These are phyloP conservation scores for Fusarium sp. DNA, from an alignment of 2,329 filamentous ascomycete genomes.

Conservation along the genomic window DNA sequence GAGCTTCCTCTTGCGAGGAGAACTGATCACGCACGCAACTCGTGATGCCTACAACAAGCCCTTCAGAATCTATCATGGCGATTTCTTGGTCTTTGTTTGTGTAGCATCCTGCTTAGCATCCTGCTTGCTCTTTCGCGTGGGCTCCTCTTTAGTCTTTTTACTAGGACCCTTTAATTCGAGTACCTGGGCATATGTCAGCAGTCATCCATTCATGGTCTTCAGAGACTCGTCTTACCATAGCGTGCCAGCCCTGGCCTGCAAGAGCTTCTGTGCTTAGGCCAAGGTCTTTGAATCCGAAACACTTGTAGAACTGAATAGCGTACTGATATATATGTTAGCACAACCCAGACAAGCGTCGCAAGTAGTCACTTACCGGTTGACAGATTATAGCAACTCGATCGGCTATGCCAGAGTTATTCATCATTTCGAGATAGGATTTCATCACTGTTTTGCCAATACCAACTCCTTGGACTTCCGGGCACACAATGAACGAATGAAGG, in stretches of 20 bases:
- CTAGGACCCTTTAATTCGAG: slow-evolving; percentile 45
- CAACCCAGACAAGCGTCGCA: not conserved
- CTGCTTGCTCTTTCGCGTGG: slow-evolving; percentile 35
- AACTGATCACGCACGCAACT: slow-evolving; percentile 3
- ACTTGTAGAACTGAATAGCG: slow-evolving; percentile 80
- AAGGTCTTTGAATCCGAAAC: slow-evolving; percentile 77
- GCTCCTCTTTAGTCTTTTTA: slow-evolving; percentile 47
- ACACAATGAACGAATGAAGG: slow-evolving; percentile 85
- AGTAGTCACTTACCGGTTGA: slow-evolving; percentile 69
- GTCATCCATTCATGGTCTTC: not conserved
- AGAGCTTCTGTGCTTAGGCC: slow-evolving; percentile 79
- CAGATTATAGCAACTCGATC: slow-evolving; percentile 82
- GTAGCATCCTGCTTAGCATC: slow-evolving; percentile 38
- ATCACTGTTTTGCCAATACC: slow-evolving; percentile 81
- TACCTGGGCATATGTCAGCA: slow-evolving; percentile 33
- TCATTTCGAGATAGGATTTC: slow-evolving; percentile 81
- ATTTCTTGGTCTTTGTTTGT: slow-evolving; percentile 19
- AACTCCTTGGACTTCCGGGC: slow-evolving; percentile 79
- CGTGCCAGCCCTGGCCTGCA: slow-evolving; percentile 84
- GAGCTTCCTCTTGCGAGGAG: slow-evolving; percentile 15
- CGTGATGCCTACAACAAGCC: slow-evolving; percentile 6
- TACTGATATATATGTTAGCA: slow-evolving; percentile 57
- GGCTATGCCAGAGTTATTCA: slow-evolving; percentile 76
- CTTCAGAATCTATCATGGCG: slow-evolving; percentile 13
- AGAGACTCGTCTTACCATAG: slow-evolving; percentile 72